Conservation (phyloP, 495 filamentous ascomycete species). For the Daldinia decipiens region DNA sequence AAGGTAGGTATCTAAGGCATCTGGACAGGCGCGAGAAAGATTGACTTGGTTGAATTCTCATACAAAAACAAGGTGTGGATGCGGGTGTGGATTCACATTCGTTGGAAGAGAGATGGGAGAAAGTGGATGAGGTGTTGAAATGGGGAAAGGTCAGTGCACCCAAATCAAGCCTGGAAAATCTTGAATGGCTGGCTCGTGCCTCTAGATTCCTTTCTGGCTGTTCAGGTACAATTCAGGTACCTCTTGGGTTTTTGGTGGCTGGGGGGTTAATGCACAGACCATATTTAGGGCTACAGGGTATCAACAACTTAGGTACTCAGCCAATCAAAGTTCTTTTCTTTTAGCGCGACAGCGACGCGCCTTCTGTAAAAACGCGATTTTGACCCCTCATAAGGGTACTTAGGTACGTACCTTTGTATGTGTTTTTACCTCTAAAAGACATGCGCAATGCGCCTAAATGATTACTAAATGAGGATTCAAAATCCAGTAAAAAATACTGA, state of each 20-base stretch:
- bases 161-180: conserved; percentile 1
- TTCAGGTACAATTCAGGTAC: not conserved
- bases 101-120: conserved; percentile 14
- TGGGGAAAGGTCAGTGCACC: conserved; percentile 2
- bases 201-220: not conserved
- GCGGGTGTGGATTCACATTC: conserved; percentile 1
- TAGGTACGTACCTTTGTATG: not conserved
- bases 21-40: conserved; percentile 12
- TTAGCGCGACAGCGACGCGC: conserved; percentile 34
- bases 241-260: conserved; percentile 22
- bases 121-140: conserved; percentile 7
- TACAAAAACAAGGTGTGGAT: conserved; percentile 28
- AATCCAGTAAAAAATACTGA: not conserved
- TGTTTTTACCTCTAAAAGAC: not conserved
- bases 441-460: not conserved
- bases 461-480: not conserved
- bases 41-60: conserved; percentile 15
- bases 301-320: not conserved
- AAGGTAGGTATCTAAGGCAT: not conserved
- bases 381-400: conserved; percentile 27
- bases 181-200: conserved; percentile 19
- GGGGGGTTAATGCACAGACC: conserved; percentile 32
- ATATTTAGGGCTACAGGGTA: conserved; percentile 39
- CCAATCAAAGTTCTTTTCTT: conserved; percentile 21
- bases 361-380: conserved; percentile 19